Percentiles rank a stretch among this genome's conserved stretches.
Evolutionary conservation across 2,329 filamentous ascomycete genomes (phyloP).

Genomic region (Dryadomyces quercivorus): DNA sequence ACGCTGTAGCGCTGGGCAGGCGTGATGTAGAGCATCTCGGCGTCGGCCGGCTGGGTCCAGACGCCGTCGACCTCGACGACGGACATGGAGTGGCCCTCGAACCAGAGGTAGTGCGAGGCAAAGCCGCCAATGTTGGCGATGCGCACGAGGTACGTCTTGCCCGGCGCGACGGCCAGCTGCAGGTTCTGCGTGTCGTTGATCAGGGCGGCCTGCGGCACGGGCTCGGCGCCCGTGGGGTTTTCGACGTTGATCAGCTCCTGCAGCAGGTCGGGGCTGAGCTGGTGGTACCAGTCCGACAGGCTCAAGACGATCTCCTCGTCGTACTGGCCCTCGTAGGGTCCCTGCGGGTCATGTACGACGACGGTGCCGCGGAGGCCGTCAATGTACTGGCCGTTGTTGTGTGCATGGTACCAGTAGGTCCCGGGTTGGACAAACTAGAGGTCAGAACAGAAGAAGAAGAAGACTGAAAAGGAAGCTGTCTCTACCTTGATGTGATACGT

Average conservation of each 20-base stretch:
- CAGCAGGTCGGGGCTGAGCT: conserved; percentile 35
- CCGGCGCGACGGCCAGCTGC: conserved; percentile 45
- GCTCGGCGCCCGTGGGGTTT: conserved; percentile 48
- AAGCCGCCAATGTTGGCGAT: conserved; percentile 65
- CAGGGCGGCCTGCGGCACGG: conserved; percentile 54
- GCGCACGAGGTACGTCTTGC: conserved; percentile 60
- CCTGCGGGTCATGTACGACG: conserved; percentile 48
- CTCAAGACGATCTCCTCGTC: conserved; percentile 55
- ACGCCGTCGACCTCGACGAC: conserved; percentile 65
- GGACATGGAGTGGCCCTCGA: conserved; percentile 53
- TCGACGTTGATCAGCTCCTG: conserved; percentile 35
- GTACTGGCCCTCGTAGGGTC: conserved; percentile 42
- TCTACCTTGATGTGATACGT: conserved; percentile 56
- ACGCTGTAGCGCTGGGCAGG: conserved; percentile 56
- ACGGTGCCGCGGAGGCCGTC: conserved; percentile 52
- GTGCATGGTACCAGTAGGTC: conserved; percentile 74
- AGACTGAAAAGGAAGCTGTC: conserved; percentile 1
- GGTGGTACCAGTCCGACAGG: conserved; percentile 61
- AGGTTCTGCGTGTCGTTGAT: conserved; percentile 60
- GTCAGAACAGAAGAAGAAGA: not conserved
- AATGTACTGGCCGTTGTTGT: conserved; percentile 54
- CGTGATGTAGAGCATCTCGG: conserved; percentile 52
- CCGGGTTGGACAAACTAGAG: conserved; percentile 29
- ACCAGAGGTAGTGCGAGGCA: conserved; percentile 52
- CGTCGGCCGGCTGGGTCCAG: conserved; percentile 47